Base-by-base conservation (phyloP, 805 yeast genomes). In the Barnettozyma siamensis region DNA sequence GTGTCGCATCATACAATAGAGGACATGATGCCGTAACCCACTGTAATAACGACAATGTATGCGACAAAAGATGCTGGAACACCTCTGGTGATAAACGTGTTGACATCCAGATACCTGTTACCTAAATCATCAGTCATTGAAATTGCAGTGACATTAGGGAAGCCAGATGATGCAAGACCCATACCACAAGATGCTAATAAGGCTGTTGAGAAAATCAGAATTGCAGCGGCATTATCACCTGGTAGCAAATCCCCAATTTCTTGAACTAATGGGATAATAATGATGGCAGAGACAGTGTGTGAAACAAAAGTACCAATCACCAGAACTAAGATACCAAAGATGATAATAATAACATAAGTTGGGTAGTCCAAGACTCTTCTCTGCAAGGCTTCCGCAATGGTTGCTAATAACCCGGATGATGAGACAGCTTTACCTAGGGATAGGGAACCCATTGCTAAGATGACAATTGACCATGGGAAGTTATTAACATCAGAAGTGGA, bases 131-230 rank as follows among this genome's bases (percentile, higher is more conserved):
- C 96, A 3, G 89, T 76, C 83, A 87, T 82, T 47, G 97, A 87
- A 46, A 93, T 87, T 0, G 98, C 99, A 0, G 98, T 89, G 29
- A 93, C 96, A 57, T 93, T 91, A n/a, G 99, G 99, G 72, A 93
- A 93, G 0, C 99, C 98, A 0, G 95, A 83, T 0, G 98, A 89
- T 2, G 98, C 97, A 43, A 91, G 70, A 5, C 96, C 98, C 98
- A 91, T 93, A 44, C 98, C 99, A 41, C 86, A 83, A 0, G 97
- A 88, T 16, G 94, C 82, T 49, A 91, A 64, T 37, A 89, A 60
- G 30, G 88, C 73, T 43, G 66, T 61, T 35, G 68, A 67, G 38
- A 68, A 67, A 38, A 67, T 64, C 37, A 68, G 47, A 23, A 66
- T 50, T 7, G 64, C 64, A 2, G 71, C 64, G 18, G 97, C 91